phyloP scores from a whole-genome alignment of 2,329 filamentous ascomycete species.

The Nannizzia gypsea region DNA sequence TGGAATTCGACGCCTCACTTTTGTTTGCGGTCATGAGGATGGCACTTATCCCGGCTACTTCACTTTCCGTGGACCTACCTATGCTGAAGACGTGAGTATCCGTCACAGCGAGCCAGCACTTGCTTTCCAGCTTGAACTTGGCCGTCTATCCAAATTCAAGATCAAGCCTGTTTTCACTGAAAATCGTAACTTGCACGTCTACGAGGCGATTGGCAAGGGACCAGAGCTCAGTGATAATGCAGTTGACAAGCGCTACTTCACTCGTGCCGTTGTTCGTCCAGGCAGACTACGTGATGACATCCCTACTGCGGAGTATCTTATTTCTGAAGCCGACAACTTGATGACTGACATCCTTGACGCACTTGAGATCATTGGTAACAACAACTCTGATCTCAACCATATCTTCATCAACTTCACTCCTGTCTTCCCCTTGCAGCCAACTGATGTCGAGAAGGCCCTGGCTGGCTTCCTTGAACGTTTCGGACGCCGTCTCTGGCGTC shows the following conservation, averaged over 20 bases:
- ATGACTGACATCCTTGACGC: slow-evolving; percentile 98
- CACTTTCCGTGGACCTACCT: slow-evolving; percentile 89
- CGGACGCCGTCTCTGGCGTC: slow-evolving; percentile 84
- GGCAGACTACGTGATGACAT: slow-evolving; percentile 94
- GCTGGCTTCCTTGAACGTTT: slow-evolving; percentile 95
- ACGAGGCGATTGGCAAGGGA: slow-evolving; percentile 89
- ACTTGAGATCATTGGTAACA: slow-evolving; percentile 96
- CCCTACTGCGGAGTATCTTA: slow-evolving; percentile 94
- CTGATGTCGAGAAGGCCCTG: slow-evolving; percentile 83
- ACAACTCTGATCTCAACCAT: slow-evolving; percentile 98
- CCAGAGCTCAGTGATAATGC: slow-evolving; percentile 64
- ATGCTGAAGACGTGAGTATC: slow-evolving; percentile 86
- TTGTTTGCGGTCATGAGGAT: slow-evolving; percentile 90
- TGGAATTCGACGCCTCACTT: slow-evolving; percentile 78
- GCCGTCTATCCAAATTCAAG: slow-evolving; percentile 88
- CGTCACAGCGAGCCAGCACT: slow-evolving; percentile 93
- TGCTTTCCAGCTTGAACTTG: slow-evolving; percentile 96
- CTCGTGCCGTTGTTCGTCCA: slow-evolving; percentile 85
- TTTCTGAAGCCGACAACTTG: slow-evolving; percentile 88
- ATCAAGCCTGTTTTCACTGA: slow-evolving; percentile 98
- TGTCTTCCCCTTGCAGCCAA: slow-evolving; percentile 81
- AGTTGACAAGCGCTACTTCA: slow-evolving; percentile 81
- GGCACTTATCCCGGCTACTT: slow-evolving; percentile 94
- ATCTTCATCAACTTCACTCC: slow-evolving; percentile 99
- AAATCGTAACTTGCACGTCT: slow-evolving; percentile 98